These are phyloP conservation scores for Fraxinus paxiana DNA, from an alignment of 305 asterid genomes.

Conservation along the genomic window DNA sequence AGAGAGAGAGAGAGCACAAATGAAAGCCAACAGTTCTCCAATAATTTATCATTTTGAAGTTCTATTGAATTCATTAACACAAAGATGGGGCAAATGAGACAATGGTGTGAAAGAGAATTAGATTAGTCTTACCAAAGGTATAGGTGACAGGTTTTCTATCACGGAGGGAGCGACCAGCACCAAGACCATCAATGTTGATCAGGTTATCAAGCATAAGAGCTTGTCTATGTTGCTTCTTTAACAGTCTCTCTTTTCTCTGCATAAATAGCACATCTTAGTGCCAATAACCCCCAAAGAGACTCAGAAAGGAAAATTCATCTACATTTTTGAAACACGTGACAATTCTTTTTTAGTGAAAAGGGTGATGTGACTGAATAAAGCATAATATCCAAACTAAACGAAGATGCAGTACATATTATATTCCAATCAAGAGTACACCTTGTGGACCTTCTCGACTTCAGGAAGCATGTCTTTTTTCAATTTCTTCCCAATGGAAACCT, in stretches of 20 bases:
- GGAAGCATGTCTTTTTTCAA: conserved; percentile 79
- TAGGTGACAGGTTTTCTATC: conserved; percentile 95
- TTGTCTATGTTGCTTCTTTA: conserved; percentile 92
- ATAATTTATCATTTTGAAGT: not conserved
- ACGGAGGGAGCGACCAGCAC: conserved; percentile 89
- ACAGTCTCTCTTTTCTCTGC: conserved; percentile 82
- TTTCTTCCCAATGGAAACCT: conserved; percentile 83
- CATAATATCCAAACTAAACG: conserved; percentile 12
- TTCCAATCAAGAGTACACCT: conserved; percentile 42
- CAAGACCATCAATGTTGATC: conserved; percentile 64
- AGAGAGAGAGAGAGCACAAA: not conserved
- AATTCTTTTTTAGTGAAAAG: conserved; percentile 7
- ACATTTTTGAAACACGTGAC: not conserved
- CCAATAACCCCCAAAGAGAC: conserved; percentile 18
- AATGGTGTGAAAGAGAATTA: not conserved
- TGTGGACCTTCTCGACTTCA: conserved; percentile 89
- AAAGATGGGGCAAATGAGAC: not conserved
- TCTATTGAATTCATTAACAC: not conserved
- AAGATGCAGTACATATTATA: conserved; percentile 15
- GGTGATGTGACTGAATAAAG: not conserved
- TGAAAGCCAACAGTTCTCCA: not conserved
- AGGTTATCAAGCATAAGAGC: conserved; percentile 90
- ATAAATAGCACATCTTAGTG: conserved; percentile 27
- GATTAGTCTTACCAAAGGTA: conserved; percentile 63
- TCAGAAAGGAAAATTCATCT: not conserved